Base-by-base conservation (phyloP, 2,329 filamentous ascomycete genomes). In the Phyllachora maydis region DNA sequence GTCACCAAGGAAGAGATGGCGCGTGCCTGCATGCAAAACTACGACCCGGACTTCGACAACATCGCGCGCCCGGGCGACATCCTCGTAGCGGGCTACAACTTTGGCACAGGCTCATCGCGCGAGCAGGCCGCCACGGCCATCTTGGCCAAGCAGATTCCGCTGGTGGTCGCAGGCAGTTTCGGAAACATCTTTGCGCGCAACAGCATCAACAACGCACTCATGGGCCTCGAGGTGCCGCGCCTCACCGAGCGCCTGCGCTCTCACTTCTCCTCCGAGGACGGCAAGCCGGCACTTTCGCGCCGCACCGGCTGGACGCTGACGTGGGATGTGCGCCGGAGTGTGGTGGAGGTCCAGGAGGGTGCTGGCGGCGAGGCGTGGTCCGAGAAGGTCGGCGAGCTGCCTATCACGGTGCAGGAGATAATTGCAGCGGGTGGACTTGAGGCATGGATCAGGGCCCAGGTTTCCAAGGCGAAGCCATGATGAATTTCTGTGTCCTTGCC, bases 81-180 rank as follows among this genome's bases (percentile, higher is more conserved):
- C 26, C 62, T 93, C 1, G 82, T 93, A 1, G 52, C 71, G 0
- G 82, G 82, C 16, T 88, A 71, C 54, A 91, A 90, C 54, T 92
- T 93, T 40, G 85, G 85, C 22, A 81, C 71, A 34, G 82, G 82
- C 11, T 67, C 57, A 27, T 81, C 70, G 1, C 56, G 83, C 26
- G 83, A 93, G 45, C 79, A 92, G 45, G 81, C 81, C 5, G 83
- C 83, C 0, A 93, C 85, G 0, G 74, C 82, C 1, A 74, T 91
- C 26, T 55, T 91, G 1, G 79, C 81, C 10, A 79, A 73, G 48
- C 47, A 72, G 34, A 83, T 90, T 28, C 74, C 73, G 0, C 62
- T 91, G 3, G 77, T 91, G 1, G 68, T 90, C 0, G 60, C 75
- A 0, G 77, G 75, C 22, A 82, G 70, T 47, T 83, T 91, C 37